phyloP scores from a whole-genome alignment of 495 filamentous ascomycete species.

The Delitschia confertaspora region DNA sequence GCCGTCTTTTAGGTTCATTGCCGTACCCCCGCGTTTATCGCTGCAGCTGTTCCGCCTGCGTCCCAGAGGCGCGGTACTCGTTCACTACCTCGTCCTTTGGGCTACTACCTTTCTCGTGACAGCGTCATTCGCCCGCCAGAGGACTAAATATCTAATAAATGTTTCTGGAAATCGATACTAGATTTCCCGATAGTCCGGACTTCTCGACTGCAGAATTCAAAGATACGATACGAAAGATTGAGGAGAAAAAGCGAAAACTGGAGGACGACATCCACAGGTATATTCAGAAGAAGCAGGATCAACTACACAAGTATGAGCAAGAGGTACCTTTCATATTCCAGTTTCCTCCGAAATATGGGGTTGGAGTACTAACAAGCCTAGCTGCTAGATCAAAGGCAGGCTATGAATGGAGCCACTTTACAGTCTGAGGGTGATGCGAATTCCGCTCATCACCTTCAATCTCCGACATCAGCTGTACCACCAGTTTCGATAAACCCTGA shows the following conservation, averaged over 20 bases:
- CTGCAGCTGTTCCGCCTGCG: no score
- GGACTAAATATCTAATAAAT: constrained; percentile 4
- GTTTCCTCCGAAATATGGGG: no score
- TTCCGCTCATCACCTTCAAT: background rate
- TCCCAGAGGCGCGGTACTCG: constrained; percentile 4
- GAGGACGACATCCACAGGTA: constrained; percentile 25
- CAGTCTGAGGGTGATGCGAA: background rate
- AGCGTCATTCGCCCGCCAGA: constrained; percentile 4
- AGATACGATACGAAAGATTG: constrained; percentile 12
- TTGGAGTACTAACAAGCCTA: no score
- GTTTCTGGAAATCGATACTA: constrained; percentile 12
- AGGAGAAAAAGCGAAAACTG: constrained; percentile 22
- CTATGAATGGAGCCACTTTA: no score
- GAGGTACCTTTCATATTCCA: no score
- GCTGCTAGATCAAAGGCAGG: no score
- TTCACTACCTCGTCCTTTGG: no score
- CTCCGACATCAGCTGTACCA: background rate
- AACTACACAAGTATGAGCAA: constrained; percentile 16
- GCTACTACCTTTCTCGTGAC: no score
- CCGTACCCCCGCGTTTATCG: no score
- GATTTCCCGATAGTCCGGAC: constrained; percentile 18
- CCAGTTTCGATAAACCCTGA: background rate
- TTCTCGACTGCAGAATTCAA: constrained; percentile 20
- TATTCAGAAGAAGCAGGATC: constrained; percentile 22
- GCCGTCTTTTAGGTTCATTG: no score